Base-by-base conservation (phyloP, 73 alveolate genomes). In the Paraurostyla sp. region DNA sequence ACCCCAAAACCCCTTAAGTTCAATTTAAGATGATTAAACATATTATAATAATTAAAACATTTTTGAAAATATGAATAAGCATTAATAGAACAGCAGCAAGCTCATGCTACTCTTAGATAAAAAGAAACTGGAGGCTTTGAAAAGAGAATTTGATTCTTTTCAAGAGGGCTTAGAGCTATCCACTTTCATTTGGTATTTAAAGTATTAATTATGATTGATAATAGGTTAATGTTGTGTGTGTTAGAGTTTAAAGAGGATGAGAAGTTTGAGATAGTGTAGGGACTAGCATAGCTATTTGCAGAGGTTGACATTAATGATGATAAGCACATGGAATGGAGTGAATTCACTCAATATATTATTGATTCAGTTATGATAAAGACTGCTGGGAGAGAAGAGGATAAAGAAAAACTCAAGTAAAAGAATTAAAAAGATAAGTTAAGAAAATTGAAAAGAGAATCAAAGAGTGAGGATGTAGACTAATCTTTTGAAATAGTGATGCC, bases 191-290 rank as follows among this genome's bases (percentile, higher is more conserved):
- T 92, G 97, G 96, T 73, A 73, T 4, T 16, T 6, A 11, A 43
- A 32, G 40, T 73, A 11, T 25, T 45, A 41, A 41, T 15, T 40
- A 33, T 43, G 16, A 20, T 9, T 22, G n/a, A n/a, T n/a, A n/a
- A 7, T 22, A 73, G 86, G 86, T 71, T 93, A 25, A 93, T 91
- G 97, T 87, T 92, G 78, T 91, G 97, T 51, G 96, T 95, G 9
- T 71, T 93, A 9, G 83, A 83, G 9, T 91, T 54, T 46, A 54
- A 96, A 18, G 90, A 73, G 23, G 94, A 92, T 62, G 99, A 97
- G 56, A 95, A 96, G 83, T 92, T 93, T 46, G 97, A 96, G 82
- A 88, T 97, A 92, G 97, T 97, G 25, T 90, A 95, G 85, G 99
- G 99, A 16, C 87, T 97, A n/a, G 87, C 92, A 62, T 89, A 60